Percentiles rank a stretch among this genome's conserved stretches.
Evolutionary conservation across 495 filamentous ascomycete species (phyloP).

Genomic region (Geoglossum glabrum): DNA sequence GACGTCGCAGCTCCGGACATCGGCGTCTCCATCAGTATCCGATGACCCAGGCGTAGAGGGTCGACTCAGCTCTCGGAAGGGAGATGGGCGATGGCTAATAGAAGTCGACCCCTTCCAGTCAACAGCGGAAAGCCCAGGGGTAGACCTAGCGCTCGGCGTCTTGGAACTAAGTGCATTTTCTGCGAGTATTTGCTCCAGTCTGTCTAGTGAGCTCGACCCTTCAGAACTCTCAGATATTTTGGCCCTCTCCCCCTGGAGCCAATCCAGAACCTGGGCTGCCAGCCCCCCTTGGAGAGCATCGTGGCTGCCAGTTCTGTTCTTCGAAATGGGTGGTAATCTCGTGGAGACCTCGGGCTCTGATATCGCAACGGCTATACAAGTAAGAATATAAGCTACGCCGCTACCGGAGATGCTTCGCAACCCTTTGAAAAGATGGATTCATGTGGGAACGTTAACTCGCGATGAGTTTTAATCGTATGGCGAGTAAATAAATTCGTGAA

Average conservation of each 20-base stretch:
- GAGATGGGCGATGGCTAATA: conserved; percentile 4
- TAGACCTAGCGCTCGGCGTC: conserved; percentile 13
- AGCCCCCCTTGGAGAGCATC: conserved; percentile 24
- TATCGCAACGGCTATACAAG: conserved; percentile 16
- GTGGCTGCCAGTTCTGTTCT: neutral
- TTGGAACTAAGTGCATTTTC: conserved; percentile 22
- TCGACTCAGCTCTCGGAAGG: conserved; percentile 14
- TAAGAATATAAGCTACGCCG: neutral
- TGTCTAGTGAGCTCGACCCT: conserved; percentile 41
- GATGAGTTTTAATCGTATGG: too few relatives aligned
- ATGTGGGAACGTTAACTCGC: too few relatives aligned
- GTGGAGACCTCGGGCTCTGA: conserved; percentile 16
- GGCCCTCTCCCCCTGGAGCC: conserved; percentile 58
- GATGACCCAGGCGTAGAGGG: conserved; percentile 32
- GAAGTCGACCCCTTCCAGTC: neutral
- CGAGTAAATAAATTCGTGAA: too few relatives aligned
- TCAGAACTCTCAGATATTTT: conserved; percentile 33
- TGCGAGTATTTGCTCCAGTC: conserved; percentile 49
- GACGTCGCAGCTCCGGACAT: conserved; percentile 60
- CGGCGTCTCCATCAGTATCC: conserved; percentile 56
- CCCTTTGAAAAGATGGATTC: too few relatives aligned
- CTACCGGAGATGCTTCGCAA: neutral
- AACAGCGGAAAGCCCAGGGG: conserved; percentile 17
- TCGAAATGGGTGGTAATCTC: conserved; percentile 3
- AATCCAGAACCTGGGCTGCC: conserved; percentile 51